Percentiles rank a stretch among this genome's conserved stretches.
These are phyloP conservation scores for Westerdykella aurantiaca DNA, from an alignment of 2,329 filamentous ascomycete genomes.

Conservation along the genomic window DNA sequence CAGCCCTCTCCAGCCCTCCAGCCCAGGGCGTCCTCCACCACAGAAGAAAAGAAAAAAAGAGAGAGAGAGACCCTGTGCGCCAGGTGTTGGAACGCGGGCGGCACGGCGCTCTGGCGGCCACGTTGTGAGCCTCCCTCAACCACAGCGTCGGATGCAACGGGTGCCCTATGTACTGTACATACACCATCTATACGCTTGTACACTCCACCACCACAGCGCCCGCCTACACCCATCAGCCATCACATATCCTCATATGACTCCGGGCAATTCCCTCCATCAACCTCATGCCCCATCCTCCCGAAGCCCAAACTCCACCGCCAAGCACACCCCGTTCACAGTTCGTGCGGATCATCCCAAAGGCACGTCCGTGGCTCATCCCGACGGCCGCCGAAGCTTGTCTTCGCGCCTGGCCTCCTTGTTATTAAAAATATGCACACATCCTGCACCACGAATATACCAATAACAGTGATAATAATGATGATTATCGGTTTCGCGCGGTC, in stretches of 20 bases:
- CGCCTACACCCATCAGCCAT: conserved; percentile 4
- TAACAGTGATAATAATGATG: neutral
- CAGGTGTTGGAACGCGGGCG: conserved; percentile 7
- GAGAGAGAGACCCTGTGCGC: conserved; percentile 6
- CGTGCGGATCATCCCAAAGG: neutral
- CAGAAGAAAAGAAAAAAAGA: neutral
- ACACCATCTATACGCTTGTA: neutral
- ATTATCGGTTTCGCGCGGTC: conserved; percentile 12
- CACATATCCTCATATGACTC: neutral
- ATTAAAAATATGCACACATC: conserved; percentile 1
- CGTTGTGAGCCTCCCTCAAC: conserved; percentile 27
- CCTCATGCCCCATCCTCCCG: conserved; percentile 1
- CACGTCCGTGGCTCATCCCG: neutral
- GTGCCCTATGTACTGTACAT: neutral
- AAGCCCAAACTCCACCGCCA: conserved; percentile 10
- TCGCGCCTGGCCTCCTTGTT: conserved; percentile 1
- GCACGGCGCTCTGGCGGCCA: conserved; percentile 23
- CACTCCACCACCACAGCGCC: neutral
- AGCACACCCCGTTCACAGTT: conserved; percentile 1
- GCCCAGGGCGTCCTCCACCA: neutral
- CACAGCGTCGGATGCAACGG: conserved; percentile 1
- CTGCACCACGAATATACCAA: conserved; percentile 13
- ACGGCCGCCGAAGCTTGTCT: conserved; percentile 1
- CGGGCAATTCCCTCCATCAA: neutral
- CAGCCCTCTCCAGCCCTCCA: neutral